Evolutionary conservation across 2,329 filamentous ascomycete species (phyloP).

Genomic region (Aspergillus quadrilineatus): DNA sequence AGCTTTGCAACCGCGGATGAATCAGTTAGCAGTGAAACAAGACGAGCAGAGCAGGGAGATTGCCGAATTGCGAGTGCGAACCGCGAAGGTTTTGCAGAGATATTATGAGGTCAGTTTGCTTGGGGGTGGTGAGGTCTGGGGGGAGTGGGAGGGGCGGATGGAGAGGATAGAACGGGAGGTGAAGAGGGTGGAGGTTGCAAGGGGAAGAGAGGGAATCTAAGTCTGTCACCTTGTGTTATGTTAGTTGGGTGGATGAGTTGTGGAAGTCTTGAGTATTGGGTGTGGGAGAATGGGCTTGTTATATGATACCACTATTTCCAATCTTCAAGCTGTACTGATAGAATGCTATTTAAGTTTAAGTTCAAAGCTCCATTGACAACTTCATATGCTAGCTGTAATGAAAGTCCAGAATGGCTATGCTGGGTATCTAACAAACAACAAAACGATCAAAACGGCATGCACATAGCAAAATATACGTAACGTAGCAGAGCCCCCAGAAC

Average conservation of each 20-base stretch:
- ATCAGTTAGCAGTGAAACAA: conserved; percentile 38
- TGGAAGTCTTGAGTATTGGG: conserved; percentile 12
- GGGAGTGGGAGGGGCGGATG: conserved; percentile 68
- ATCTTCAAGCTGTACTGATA: no score
- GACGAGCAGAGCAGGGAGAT: conserved; percentile 40
- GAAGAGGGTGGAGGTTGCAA: conserved; percentile 60
- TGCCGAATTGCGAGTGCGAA: conserved; percentile 43
- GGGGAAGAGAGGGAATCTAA: conserved; percentile 54
- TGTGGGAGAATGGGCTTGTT: no score
- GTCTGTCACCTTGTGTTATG: no score
- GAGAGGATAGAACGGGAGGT: conserved; percentile 65
- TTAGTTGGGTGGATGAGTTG: not conserved
- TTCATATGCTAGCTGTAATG: conserved; percentile 1
- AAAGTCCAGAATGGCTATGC: conserved; percentile 15
- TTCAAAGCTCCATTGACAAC: conserved; percentile 4
- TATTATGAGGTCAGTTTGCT: conserved; percentile 77
- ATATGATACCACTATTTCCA: conserved; percentile 1
- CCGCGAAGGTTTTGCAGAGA: conserved; percentile 54
- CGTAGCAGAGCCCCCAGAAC: not conserved
- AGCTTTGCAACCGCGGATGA: conserved; percentile 44
- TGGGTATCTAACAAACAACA: conserved; percentile 15
- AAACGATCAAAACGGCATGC: not conserved
- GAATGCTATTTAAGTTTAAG: not conserved
- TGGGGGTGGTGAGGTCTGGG: conserved; percentile 66
- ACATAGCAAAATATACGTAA: not conserved